Percentiles rank a stretch among this genome's conserved stretches.
Conservation (phyloP, 2,329 filamentous ascomycete genomes). For the Fusarium sp. region DNA sequence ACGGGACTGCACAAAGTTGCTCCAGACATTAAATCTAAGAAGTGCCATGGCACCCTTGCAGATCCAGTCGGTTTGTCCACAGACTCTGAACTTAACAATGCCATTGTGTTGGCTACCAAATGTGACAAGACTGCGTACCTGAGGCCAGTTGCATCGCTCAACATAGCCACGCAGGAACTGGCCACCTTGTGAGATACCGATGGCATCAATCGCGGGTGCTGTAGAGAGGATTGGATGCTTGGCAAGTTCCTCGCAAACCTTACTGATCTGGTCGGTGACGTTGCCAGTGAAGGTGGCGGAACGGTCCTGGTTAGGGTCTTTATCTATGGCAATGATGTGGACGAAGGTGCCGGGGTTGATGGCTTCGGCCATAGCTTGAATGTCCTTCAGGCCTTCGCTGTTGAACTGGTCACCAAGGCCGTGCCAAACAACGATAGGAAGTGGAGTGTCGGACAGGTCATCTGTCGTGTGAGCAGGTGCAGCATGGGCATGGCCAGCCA, state of each 20-base stretch:
- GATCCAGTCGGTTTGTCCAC: conserved; percentile 78
- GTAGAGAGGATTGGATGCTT: conserved; percentile 83
- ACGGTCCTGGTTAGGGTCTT: conserved; percentile 77
- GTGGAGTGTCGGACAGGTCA: conserved; percentile 71
- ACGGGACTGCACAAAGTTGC: conserved; percentile 78
- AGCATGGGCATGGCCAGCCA: conserved; percentile 43
- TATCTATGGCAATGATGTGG: conserved; percentile 80
- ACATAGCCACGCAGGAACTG: conserved; percentile 94
- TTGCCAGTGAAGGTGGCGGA: conserved; percentile 93
- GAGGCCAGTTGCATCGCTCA: conserved; percentile 84
- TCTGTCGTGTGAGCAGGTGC: conserved; percentile 44
- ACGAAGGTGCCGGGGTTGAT: conserved; percentile 87
- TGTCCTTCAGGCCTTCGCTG: conserved; percentile 77
- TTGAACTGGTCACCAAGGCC: conserved; percentile 81
- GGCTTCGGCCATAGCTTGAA: conserved; percentile 78
- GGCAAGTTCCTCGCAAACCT: conserved; percentile 83
- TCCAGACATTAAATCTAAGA: conserved; percentile 85
- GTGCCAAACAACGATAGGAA: conserved; percentile 96
- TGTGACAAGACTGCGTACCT: conserved; percentile 83
- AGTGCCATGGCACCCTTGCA: conserved; percentile 85
- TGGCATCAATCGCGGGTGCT: conserved; percentile 86
- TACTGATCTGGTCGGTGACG: conserved; percentile 79
- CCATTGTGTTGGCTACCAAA: conserved; percentile 95
- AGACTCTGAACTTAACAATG: conserved; percentile 85
- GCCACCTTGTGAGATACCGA: conserved; percentile 96